These are phyloP conservation scores for Lentinula sp. DNA, from an alignment of 768 basidiomycete genomes.

Conservation along the genomic window DNA sequence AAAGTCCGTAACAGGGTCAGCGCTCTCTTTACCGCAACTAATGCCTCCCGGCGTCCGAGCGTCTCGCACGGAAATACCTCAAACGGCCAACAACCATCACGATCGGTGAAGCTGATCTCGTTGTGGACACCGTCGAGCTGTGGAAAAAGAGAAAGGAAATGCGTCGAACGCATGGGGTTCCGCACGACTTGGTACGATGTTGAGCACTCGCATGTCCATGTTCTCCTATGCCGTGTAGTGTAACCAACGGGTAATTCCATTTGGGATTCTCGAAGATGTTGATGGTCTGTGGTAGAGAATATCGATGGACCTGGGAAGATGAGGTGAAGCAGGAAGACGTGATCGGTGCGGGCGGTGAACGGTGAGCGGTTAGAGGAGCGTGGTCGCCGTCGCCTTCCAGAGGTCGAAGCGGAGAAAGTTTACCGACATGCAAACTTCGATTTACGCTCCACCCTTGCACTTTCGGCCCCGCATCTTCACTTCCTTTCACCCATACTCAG, in stretches of 20 bases:
- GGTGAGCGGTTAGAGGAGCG: conserved; percentile 6
- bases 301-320: not conserved
- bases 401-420: conserved; percentile 18
- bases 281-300: not conserved
- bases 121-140: conserved; percentile 97
- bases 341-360: too few relatives aligned
- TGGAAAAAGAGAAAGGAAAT: not conserved
- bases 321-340: conserved; percentile 18
- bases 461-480: conserved; percentile 79
- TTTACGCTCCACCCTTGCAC: conserved; percentile 84
- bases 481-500: conserved; percentile 58
- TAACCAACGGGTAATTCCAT: conserved; percentile 84
- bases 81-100: conserved; percentile 91
- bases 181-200: conserved; percentile 58
- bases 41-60: conserved; percentile 93
- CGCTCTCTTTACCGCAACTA: conserved; percentile 95
- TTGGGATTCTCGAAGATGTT: conserved; percentile 54
- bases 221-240: conserved; percentile 66
- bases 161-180: conserved; percentile 47
- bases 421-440: conserved; percentile 90
- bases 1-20: conserved; percentile 87
- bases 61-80: conserved; percentile 90
- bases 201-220: conserved; percentile 70
- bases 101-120: conserved; percentile 96
- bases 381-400: conserved; percentile 8